Evolutionary conservation across 2,329 filamentous ascomycete species (phyloP).

Genomic region (Colletotrichum caudatum): DNA sequence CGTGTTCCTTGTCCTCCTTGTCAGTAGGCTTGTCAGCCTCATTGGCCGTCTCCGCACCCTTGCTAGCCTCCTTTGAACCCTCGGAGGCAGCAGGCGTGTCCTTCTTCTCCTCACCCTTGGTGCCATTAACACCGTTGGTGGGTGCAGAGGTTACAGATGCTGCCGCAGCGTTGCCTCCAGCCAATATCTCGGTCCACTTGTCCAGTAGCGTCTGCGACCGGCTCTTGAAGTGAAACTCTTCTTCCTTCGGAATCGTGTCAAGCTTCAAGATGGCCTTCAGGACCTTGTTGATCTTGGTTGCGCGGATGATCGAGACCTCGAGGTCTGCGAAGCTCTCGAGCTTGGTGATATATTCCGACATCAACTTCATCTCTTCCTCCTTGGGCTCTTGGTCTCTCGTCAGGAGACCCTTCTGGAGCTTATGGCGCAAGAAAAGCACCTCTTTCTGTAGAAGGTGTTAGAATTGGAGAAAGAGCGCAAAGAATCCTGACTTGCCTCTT

Average conservation of each 20-base stretch:
- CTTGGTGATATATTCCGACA: slow-evolving; percentile 82
- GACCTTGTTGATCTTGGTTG: slow-evolving; percentile 98
- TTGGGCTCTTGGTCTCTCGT: slow-evolving; percentile 87
- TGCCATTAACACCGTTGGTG: slow-evolving; percentile 64
- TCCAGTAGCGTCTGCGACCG: slow-evolving; percentile 84
- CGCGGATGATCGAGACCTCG: slow-evolving; percentile 88
- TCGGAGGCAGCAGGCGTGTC: slow-evolving; percentile 50
- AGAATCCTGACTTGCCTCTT: slow-evolving; percentile 61
- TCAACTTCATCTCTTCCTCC: slow-evolving; percentile 83
- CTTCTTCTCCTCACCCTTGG: slow-evolving; percentile 55
- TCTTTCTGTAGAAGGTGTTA: slow-evolving; percentile 67
- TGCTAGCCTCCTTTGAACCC: slow-evolving; percentile 55
- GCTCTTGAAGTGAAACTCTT: slow-evolving; percentile 89
- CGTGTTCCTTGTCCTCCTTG: slow-evolving; percentile 51
- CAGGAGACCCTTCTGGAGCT: slow-evolving; percentile 93
- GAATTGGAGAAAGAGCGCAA: slow-evolving; percentile 28
- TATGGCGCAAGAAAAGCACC: slow-evolving; percentile 94
- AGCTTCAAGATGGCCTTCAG: slow-evolving; percentile 94
- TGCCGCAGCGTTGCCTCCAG: slow-evolving; percentile 62
- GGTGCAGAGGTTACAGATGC: slow-evolving; percentile 46
- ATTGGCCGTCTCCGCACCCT: slow-evolving; percentile 54
- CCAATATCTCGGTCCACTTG: slow-evolving; percentile 89
- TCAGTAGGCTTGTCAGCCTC: slow-evolving; percentile 55
- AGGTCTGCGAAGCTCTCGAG: slow-evolving; percentile 84
- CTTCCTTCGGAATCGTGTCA: slow-evolving; percentile 85